These are phyloP conservation scores for Cladorrhinum sp. DNA, from an alignment of 2,329 filamentous ascomycete species.

Conservation along the genomic window DNA sequence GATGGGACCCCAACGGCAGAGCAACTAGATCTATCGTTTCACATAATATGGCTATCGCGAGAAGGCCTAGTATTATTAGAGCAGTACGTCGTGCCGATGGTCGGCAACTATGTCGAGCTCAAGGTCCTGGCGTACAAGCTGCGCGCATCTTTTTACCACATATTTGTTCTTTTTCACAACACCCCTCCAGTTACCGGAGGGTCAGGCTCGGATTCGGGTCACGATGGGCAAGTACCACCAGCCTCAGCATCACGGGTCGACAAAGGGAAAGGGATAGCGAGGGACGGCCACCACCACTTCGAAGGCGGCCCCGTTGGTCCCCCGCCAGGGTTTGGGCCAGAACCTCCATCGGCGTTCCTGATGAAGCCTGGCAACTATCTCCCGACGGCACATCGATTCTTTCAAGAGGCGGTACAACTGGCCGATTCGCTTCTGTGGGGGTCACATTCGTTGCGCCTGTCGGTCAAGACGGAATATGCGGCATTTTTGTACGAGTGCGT, in stretches of 20 bases:
- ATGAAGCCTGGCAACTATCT: constrained; percentile 78
- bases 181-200: constrained; percentile 68
- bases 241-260: constrained; percentile 37
- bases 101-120: constrained; percentile 73
- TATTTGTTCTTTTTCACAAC: constrained; percentile 96
- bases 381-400: constrained; percentile 75
- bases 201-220: constrained; percentile 45
- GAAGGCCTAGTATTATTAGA: constrained; percentile 89
- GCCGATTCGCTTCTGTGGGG: constrained; percentile 77
- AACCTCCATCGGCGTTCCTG: constrained; percentile 67
- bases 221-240: constrained; percentile 30
- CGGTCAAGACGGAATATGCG: constrained; percentile 86
- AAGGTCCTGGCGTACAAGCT: constrained; percentile 90
- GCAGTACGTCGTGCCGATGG: constrained; percentile 81
- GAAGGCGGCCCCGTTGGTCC: constrained; percentile 56
- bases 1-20: constrained; percentile 75
- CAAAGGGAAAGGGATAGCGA: constrained; percentile 50
- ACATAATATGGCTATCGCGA: constrained; percentile 92
- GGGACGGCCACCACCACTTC: constrained; percentile 40
- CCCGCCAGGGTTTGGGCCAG: constrained; percentile 52
- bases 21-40: constrained; percentile 75
- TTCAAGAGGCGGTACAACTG: constrained; percentile 70
- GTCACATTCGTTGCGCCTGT: constrained; percentile 84
- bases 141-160: constrained; percentile 90
- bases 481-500: constrained; percentile 93